A percentile compares a stretch with the other conserved stretches of the same genome.
These are phyloP conservation scores for Trypanosomatidae sp. DNA, from an alignment of 208 protist genomes.

Conservation along the genomic window DNA sequence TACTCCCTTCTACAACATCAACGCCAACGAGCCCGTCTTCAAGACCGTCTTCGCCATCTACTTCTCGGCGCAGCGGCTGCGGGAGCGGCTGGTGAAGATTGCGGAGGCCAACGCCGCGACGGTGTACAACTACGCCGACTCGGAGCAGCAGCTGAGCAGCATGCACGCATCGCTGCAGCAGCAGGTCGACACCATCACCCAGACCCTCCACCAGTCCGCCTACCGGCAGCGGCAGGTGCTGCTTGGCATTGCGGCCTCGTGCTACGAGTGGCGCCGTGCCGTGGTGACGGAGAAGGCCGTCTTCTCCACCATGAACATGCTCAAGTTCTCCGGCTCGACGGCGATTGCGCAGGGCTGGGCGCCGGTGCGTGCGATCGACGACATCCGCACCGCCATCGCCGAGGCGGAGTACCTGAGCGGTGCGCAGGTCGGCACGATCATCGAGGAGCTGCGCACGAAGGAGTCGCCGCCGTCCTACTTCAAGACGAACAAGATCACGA, in stretches of 20 bases:
- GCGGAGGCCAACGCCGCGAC: constrained; percentile 95
- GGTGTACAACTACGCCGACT: constrained; percentile 95
- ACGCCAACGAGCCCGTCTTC: constrained; percentile 64
- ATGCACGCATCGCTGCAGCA: constrained; percentile 68
- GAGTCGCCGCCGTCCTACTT: constrained; percentile 98
- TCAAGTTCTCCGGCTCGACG: constrained; percentile 94
- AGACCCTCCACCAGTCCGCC: constrained; percentile 71
- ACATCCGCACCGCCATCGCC: constrained; percentile 73
- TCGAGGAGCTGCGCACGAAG: constrained; percentile 88
- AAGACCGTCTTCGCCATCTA: constrained; percentile 98
- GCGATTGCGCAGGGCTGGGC: constrained; percentile 95
- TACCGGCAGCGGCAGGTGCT: constrained; percentile 78
- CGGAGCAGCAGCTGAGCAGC: constrained; percentile 59
- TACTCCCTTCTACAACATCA: constrained; percentile 90
- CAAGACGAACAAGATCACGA: constrained; percentile 97
- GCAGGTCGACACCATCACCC: constrained; percentile 75
- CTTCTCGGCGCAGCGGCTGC: constrained; percentile 93
- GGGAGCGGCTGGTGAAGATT: constrained; percentile 94
- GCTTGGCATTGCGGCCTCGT: constrained; percentile 57
- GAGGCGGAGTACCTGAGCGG: constrained; percentile 76
- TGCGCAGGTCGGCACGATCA: constrained; percentile 91
- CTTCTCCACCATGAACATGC: constrained; percentile 96
- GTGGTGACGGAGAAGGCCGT: constrained; percentile 96
- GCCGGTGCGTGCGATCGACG: constrained; percentile 66
- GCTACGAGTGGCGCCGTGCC: constrained; percentile 89